phyloP scores from a whole-genome alignment of 768 basidiomycete genomes.

The Hypholoma sublateritium region DNA sequence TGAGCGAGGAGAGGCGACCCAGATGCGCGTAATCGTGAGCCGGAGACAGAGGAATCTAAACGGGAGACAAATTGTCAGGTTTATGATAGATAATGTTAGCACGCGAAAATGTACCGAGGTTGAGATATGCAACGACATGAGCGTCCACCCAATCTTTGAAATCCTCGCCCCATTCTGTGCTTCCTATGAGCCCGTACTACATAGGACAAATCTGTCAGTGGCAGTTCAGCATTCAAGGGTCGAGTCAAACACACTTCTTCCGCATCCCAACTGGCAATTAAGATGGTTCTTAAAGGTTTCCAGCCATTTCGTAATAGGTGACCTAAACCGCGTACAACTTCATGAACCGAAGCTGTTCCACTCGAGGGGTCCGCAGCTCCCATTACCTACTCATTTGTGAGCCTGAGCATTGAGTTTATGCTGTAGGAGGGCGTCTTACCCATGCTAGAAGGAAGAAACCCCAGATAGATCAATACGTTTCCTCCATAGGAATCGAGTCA shows the following conservation, averaged over 20 bases:
- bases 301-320: constrained; percentile 67
- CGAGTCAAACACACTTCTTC: constrained; percentile 53
- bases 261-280: constrained; percentile 75
- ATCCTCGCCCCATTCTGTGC: constrained; percentile 93
- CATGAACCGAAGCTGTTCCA: constrained; percentile 25
- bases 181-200: constrained; percentile 70
- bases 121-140: constrained; percentile 84
- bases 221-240: not conserved
- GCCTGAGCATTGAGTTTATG: not conserved
- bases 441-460: constrained; percentile 36
- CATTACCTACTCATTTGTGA: constrained; percentile 29
- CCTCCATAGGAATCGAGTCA: not conserved
- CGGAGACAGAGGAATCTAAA: constrained; percentile 31
- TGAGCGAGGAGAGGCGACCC: constrained; percentile 85
- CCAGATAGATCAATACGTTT: not conserved
- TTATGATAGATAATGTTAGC: not conserved
- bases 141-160: constrained; percentile 79
- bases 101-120: constrained; percentile 48
- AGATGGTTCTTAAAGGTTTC: constrained; percentile 69
- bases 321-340: constrained; percentile 74
- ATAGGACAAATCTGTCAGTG: not conserved
- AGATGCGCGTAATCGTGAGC: constrained; percentile 51
- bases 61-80: not conserved
- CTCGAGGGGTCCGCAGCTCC: constrained; percentile 34
- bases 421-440: constrained; percentile 38